Percentiles rank a stretch among this genome's conserved stretches.
Evolutionary conservation across 2,329 filamentous ascomycete genomes (phyloP).

Genomic region (Aureobasidium sp.): DNA sequence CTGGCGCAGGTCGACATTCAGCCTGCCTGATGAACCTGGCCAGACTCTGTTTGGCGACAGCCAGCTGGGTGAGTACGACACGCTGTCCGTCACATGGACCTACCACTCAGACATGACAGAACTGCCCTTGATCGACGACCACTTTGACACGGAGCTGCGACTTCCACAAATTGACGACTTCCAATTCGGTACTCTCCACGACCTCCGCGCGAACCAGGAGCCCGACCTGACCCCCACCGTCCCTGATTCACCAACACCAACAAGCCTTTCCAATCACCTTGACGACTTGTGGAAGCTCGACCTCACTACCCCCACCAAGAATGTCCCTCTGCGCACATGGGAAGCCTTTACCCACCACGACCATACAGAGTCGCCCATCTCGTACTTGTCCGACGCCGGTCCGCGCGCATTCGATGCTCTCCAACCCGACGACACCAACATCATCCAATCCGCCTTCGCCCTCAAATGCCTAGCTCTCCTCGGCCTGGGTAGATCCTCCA

Average conservation of each 20-base stretch:
- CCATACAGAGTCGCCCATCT: constrained; percentile 29
- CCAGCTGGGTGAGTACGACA: constrained; percentile 5
- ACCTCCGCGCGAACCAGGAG: constrained; percentile 26
- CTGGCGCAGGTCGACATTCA: constrained; percentile 18
- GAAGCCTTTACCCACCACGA: constrained; percentile 51
- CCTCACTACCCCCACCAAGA: constrained; percentile 26
- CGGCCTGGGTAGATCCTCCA: constrained; percentile 63
- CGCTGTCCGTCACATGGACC: background rate
- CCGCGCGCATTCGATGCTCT: constrained; percentile 57
- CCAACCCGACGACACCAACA: constrained; percentile 36
- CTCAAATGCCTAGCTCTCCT: constrained; percentile 55
- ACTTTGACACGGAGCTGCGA: constrained; percentile 18
- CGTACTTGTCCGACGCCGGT: constrained; percentile 64
- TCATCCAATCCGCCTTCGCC: constrained; percentile 33
- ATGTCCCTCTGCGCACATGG: constrained; percentile 56
- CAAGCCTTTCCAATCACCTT: constrained; percentile 11
- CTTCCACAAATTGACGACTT: constrained; percentile 35
- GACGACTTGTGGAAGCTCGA: constrained; percentile 37
- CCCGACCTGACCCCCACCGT: background rate
- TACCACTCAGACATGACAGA: background rate
- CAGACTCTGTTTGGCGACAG: constrained; percentile 15
- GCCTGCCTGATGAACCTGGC: background rate
- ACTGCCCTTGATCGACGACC: constrained; percentile 14
- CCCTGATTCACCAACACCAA: background rate
- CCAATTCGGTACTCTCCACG: constrained; percentile 33